These are phyloP conservation scores for Chrysoporthe puriensis DNA, from an alignment of 2,329 filamentous ascomycete genomes.

Conservation along the genomic window DNA sequence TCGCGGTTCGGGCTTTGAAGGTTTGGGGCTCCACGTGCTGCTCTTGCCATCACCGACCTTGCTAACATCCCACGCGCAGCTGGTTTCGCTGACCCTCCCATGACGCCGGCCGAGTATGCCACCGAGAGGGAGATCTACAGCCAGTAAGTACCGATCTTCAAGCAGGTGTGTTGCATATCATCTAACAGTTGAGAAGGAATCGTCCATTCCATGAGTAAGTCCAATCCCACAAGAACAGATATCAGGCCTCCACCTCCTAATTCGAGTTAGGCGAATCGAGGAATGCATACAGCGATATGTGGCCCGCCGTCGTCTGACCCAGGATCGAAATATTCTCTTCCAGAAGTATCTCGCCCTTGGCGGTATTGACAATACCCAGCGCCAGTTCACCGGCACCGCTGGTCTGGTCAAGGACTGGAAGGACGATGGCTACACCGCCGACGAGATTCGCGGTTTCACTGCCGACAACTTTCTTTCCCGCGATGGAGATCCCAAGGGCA, in stretches of 20 bases:
- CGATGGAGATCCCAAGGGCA: constrained; percentile 42
- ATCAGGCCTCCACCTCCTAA: constrained; percentile 1
- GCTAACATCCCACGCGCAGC: constrained; percentile 47
- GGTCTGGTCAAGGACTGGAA: constrained; percentile 35
- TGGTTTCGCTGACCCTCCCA: constrained; percentile 77
- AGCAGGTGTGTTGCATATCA: background rate
- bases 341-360: constrained; percentile 81
- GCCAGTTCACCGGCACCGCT: constrained; percentile 64
- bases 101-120: constrained; percentile 70
- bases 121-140: constrained; percentile 72
- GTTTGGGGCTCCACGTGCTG: constrained; percentile 39
- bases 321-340: constrained; percentile 67
- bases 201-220: constrained; percentile 61
- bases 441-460: constrained; percentile 66
- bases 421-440: constrained; percentile 56
- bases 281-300: constrained; percentile 83
- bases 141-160: constrained; percentile 48
- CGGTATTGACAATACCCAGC: constrained; percentile 66
- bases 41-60: background rate
- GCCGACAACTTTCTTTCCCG: constrained; percentile 64
- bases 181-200: constrained; percentile 42
- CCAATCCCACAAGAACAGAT: background rate
- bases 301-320: constrained; percentile 73
- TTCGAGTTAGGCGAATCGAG: constrained; percentile 70
- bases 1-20: constrained; percentile 71